Conservation (phyloP, 2,329 filamentous ascomycete genomes). For the Lachnellula occidentalis region DNA sequence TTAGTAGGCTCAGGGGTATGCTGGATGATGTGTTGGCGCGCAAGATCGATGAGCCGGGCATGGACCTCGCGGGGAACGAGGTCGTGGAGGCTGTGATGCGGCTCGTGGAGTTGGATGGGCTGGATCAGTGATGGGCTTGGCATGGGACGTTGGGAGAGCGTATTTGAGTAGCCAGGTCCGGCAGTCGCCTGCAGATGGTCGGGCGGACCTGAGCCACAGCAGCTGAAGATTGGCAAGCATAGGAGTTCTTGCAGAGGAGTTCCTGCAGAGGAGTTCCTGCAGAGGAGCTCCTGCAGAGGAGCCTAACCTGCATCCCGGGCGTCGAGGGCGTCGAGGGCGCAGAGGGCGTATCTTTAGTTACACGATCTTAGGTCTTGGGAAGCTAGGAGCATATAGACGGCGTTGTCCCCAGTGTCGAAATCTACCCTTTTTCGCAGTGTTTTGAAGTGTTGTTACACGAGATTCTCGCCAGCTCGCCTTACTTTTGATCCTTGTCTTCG, state of each 20-base stretch:
- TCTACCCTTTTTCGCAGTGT: neutral
- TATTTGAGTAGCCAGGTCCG: too few species aligned
- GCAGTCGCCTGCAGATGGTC: too few species aligned
- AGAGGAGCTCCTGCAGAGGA: too few species aligned
- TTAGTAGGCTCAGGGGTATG: conserved; percentile 76
- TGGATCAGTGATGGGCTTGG: conserved; percentile 47
- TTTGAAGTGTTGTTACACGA: neutral
- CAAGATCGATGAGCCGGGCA: conserved; percentile 70
- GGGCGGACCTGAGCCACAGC: too few species aligned
- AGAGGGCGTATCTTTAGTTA: neutral
- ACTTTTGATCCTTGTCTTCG: neutral
- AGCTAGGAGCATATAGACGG: conserved; percentile 11
- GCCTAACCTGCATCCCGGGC: too few species aligned
- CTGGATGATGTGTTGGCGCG: conserved; percentile 77
- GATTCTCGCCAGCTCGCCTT: neutral
- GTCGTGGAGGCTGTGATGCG: conserved; percentile 73
- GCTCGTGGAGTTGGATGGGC: conserved; percentile 83
- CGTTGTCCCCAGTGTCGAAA: neutral
- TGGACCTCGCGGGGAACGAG: conserved; percentile 53
- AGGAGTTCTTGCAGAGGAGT: too few species aligned
- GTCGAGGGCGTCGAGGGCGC: too few species aligned
- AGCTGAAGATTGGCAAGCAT: too few species aligned
- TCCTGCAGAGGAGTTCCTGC: too few species aligned
- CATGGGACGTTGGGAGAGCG: neutral
- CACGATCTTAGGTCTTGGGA: neutral